These are phyloP conservation scores for Exophiala bonariae DNA, from an alignment of 2,329 filamentous ascomycete genomes.

Conservation along the genomic window DNA sequence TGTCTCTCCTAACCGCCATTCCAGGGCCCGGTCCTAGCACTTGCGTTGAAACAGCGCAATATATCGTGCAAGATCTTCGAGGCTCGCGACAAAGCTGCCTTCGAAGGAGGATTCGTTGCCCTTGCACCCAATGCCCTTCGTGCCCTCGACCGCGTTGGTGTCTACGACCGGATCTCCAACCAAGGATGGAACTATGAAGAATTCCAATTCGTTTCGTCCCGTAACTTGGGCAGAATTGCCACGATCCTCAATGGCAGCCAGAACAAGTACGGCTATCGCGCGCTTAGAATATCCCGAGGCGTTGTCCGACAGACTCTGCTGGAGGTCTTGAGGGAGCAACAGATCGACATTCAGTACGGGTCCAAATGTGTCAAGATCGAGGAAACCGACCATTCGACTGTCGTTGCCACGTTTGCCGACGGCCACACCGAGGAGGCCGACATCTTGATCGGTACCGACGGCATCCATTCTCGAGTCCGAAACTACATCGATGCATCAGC, in stretches of 20 bases:
- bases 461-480: conserved; percentile 28
- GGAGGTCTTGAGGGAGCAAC: conserved; percentile 8
- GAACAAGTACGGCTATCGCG: conserved; percentile 31
- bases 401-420: conserved; percentile 17
- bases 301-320: conserved; percentile 19
- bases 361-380: conserved; percentile 14
- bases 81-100: conserved; percentile 42
- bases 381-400: conserved; percentile 11
- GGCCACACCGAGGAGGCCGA: conserved; percentile 21
- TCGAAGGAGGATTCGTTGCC: conserved; percentile 58
- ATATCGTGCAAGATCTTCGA: conserved; percentile 56
- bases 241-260: conserved; percentile 31
- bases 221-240: conserved; percentile 32
- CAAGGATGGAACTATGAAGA: conserved; percentile 53
- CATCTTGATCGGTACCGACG: conserved; percentile 30
- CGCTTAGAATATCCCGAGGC: conserved; percentile 20
- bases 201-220: conserved; percentile 44
- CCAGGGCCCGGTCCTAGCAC: conserved; percentile 46
- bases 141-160: conserved; percentile 51
- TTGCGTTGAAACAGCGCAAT: conserved; percentile 53
- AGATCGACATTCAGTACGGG: conserved; percentile 17
- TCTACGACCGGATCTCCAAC: conserved; percentile 47
- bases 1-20: neutral
- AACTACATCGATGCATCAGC: conserved; percentile 12
- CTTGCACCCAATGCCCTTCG: conserved; percentile 60